Conservation (phyloP, 176 grass and related monocot genomes). For the Oryza australiensis region DNA sequence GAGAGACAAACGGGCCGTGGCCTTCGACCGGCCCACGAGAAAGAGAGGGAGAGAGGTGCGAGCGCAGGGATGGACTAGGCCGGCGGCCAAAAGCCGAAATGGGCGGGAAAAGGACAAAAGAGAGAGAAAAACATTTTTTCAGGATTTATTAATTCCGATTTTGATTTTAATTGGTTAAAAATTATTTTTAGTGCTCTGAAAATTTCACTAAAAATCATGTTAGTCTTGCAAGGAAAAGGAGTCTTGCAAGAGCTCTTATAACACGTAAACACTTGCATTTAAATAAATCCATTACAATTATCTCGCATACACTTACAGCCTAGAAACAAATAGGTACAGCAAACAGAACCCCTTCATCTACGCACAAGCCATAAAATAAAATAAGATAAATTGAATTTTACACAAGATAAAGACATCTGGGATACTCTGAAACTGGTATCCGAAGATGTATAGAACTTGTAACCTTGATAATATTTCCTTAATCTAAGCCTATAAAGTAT, state of each 20-base stretch:
- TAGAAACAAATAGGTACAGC: slow-evolving; percentile 25
- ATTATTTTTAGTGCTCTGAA: no score
- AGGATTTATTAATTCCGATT: no score
- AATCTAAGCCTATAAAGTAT: slow-evolving; percentile 28
- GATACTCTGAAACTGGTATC: slow-evolving; percentile 40
- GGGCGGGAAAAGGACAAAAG: no score
- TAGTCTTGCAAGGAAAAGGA: no score
- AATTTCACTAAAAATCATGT: no score
- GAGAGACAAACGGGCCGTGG: no score
- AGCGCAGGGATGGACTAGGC: no score
- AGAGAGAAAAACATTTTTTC: no score
- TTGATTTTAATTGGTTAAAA: no score
- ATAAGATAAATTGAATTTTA: slow-evolving; percentile 46
- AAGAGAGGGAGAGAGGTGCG: no score
- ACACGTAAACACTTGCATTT: slow-evolving; percentile 33
- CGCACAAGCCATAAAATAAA: slow-evolving; percentile 33
- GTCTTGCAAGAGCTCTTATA: neutral
- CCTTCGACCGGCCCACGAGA: no score
- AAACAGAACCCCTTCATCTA: slow-evolving; percentile 38
- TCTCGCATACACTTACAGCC: slow-evolving; percentile 39
- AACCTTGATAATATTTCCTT: neutral
- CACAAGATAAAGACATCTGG: slow-evolving; percentile 18
- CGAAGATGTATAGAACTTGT: slow-evolving; percentile 10
- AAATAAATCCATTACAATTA: slow-evolving; percentile 36
- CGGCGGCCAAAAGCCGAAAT: no score